A percentile compares a stretch with the other conserved stretches of the same genome.
Conservation (phyloP, 352 stramenopile genomes). For the Phytopythium kandeliae region DNA sequence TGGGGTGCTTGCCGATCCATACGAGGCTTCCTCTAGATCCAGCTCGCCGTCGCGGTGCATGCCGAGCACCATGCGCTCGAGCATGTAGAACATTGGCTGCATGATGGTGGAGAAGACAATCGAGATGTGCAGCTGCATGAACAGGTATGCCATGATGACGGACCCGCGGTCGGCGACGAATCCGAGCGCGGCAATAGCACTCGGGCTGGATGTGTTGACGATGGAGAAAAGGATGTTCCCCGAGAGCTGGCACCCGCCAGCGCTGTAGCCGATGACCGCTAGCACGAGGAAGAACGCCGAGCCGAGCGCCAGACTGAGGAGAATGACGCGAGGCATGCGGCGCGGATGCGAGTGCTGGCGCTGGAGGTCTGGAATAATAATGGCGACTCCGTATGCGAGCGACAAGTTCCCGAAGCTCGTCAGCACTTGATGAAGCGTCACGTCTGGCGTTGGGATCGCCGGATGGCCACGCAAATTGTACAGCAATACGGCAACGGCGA, state of each 20-base stretch:
- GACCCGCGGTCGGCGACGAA: constrained; percentile 19
- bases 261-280: constrained; percentile 29
- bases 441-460: constrained; percentile 14
- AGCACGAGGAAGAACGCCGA: constrained; percentile 36
- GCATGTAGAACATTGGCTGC: constrained; percentile 38
- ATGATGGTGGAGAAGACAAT: constrained; percentile 42
- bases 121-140: constrained; percentile 36
- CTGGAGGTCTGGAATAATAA: constrained; percentile 25
- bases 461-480: constrained; percentile 28
- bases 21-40: constrained; percentile 3
- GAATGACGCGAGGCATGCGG: constrained; percentile 42
- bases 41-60: constrained; percentile 21
- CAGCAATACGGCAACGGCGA: constrained; percentile 18
- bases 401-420: constrained; percentile 29
- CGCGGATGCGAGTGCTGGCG: constrained; percentile 38
- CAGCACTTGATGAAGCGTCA: constrained; percentile 26
- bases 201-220: constrained; percentile 21
- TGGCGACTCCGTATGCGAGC: constrained; percentile 27
- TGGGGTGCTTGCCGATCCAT: not conserved
- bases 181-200: constrained; percentile 14
- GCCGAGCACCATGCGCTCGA: constrained; percentile 34
- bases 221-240: constrained; percentile 29
- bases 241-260: constrained; percentile 34
- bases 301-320: constrained; percentile 29
- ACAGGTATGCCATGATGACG: constrained; percentile 25